Conservation (phyloP, 2,329 filamentous ascomycete species). For the Aspergillus sp. region DNA sequence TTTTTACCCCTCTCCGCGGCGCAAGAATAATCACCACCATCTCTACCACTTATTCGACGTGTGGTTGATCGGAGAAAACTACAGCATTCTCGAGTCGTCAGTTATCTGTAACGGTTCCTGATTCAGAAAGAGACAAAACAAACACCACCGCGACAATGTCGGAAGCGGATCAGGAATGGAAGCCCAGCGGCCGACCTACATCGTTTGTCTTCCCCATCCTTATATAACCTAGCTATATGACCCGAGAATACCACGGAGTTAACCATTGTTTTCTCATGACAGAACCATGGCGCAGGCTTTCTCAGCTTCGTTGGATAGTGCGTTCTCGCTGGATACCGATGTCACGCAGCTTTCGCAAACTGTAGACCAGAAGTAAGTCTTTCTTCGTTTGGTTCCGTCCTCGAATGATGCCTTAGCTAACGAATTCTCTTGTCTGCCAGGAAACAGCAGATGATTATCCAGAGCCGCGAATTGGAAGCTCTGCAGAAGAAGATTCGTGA, state of each 20-base stretch:
- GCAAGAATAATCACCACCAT: not conserved
- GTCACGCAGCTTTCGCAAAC: conserved; percentile 65
- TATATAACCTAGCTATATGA: not conserved
- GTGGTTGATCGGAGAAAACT: not conserved
- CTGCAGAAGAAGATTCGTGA: conserved; percentile 77
- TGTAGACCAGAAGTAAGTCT: conserved; percentile 69
- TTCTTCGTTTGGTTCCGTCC: not conserved
- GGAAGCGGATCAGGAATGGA: conserved; percentile 68
- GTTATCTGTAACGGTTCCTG: not conserved
- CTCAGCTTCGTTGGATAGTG: conserved; percentile 74
- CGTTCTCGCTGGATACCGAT: conserved; percentile 79
- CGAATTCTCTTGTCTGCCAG: conserved; percentile 39
- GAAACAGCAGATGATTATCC: conserved; percentile 67
- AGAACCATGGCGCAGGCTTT: conserved; percentile 85
- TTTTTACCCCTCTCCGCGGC: conserved; percentile 1
- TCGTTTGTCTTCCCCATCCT: conserved; percentile 54
- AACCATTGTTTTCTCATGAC: conserved; percentile 15
- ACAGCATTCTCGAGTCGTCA: not conserved
- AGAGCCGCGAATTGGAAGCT: conserved; percentile 71
- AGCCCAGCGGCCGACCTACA: conserved; percentile 71
- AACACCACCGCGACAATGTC: conserved; percentile 32
- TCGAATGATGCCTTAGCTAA: not conserved
- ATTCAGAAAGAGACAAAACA: not conserved
- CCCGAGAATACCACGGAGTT: conserved; percentile 9
- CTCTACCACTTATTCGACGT: not conserved